Evolutionary conservation across 495 filamentous ascomycete genomes (phyloP).

Genomic region (Daldinia concentrica): DNA sequence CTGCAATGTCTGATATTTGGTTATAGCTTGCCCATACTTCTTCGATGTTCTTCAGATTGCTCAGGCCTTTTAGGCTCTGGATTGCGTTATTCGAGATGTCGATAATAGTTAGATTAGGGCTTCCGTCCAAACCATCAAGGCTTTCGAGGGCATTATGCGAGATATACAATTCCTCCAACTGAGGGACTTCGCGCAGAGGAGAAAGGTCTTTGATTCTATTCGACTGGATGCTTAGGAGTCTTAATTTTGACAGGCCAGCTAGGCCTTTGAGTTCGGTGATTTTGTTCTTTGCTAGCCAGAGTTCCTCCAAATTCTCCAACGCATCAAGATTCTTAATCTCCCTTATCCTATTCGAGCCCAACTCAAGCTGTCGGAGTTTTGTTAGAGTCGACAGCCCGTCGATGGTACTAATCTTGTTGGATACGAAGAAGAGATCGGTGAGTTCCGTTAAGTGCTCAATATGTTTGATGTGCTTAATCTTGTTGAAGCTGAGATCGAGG

Average conservation of each 20-base stretch:
- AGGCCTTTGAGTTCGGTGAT: conserved; percentile 85
- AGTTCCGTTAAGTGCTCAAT: conserved; percentile 80
- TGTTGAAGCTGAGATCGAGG: conserved; percentile 97
- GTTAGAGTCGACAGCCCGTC: conserved; percentile 82
- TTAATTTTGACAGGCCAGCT: conserved; percentile 75
- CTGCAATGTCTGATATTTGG: conserved; percentile 76
- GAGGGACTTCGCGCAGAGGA: conserved; percentile 74
- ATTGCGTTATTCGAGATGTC: conserved; percentile 94
- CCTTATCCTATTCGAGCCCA: conserved; percentile 90
- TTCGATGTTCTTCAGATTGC: conserved; percentile 74
- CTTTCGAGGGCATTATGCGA: conserved; percentile 93
- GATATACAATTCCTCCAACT: conserved; percentile 94
- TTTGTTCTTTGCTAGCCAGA: conserved; percentile 99
- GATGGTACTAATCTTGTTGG: conserved; percentile 91
- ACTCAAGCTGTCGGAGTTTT: conserved; percentile 81
- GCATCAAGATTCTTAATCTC: conserved; percentile 88
- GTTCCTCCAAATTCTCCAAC: conserved; percentile 77
- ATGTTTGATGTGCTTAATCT: conserved; percentile 98
- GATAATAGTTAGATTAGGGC: conserved; percentile 75
- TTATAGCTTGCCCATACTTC: conserved; percentile 97
- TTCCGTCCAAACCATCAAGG: conserved; percentile 77
- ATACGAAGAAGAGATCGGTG: conserved; percentile 89
- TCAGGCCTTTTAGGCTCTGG: conserved; percentile 74
- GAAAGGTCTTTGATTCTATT: conserved; percentile 88
- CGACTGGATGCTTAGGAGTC: conserved; percentile 94